Percentiles rank a stretch among this genome's conserved stretches.
Evolutionary conservation across 345 rosid species (phyloP).

Genomic region (Eucalyptus sp.): DNA sequence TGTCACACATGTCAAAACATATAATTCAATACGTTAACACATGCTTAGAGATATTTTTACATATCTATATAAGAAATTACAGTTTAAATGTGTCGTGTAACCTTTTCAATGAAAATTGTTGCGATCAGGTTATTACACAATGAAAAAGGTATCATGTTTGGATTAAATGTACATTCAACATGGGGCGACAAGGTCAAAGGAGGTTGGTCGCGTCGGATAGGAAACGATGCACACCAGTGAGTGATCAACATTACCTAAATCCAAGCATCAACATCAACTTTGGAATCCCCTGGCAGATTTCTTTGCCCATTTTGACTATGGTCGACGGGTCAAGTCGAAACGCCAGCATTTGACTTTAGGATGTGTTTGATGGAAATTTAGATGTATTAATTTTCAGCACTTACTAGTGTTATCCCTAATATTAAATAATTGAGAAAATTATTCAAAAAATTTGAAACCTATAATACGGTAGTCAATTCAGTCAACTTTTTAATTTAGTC

Average conservation of each 20-base stretch:
- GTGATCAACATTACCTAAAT: neutral
- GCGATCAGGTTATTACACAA: neutral
- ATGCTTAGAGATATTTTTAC: neutral
- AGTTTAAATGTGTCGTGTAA: neutral
- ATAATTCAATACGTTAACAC: neutral
- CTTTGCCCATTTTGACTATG: neutral
- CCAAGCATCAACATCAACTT: neutral
- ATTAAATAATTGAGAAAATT: neutral
- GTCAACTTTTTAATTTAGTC: accelerated
- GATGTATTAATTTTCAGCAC: neutral
- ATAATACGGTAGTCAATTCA: accelerated
- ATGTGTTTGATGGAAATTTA: neutral
- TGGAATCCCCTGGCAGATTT: neutral
- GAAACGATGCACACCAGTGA: neutral
- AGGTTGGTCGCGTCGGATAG: neutral
- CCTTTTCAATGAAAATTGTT: neutral
- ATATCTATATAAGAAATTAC: neutral
- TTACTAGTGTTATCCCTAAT: neutral
- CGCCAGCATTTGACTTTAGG: neutral
- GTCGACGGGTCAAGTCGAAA: neutral
- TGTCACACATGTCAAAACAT: neutral
- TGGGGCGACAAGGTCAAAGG: neutral
- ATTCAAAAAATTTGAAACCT: neutral
- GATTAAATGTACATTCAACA: neutral
- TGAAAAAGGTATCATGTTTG: neutral